phyloP scores from a whole-genome alignment of 2,329 filamentous ascomycete species.

The Byssoonygena ceratinophila region DNA sequence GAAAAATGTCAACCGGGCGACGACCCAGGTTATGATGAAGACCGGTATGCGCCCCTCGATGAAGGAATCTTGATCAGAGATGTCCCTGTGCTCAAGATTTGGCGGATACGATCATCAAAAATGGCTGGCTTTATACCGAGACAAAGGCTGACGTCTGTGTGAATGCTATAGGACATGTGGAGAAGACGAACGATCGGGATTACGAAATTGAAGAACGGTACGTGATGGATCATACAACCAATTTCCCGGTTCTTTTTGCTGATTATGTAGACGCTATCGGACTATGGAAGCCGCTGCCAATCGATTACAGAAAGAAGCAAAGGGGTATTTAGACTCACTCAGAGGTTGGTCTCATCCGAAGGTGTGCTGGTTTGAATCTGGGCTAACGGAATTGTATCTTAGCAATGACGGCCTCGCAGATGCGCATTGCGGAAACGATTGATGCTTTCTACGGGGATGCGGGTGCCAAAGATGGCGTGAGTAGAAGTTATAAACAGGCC shows the following conservation, averaged over 20 bases:
- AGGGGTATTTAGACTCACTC: slow-evolving; percentile 92
- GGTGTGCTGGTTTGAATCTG: no score
- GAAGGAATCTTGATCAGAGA: neutral
- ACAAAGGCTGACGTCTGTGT: neutral
- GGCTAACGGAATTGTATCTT: slow-evolving; percentile 7
- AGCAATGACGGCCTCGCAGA: slow-evolving; percentile 99
- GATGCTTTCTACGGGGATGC: slow-evolving; percentile 98
- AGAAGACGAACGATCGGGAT: slow-evolving; percentile 96
- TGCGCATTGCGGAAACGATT: slow-evolving; percentile 98
- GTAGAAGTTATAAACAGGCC: slow-evolving; percentile 93
- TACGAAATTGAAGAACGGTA: slow-evolving; percentile 95
- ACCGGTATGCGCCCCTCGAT: slow-evolving; percentile 49
- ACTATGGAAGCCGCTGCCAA: slow-evolving; percentile 94
- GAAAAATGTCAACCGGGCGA: slow-evolving; percentile 96
- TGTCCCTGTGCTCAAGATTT: neutral
- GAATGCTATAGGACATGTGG: slow-evolving; percentile 63
- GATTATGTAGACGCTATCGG: slow-evolving; percentile 63
- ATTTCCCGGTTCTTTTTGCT: slow-evolving; percentile 13
- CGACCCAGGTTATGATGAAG: slow-evolving; percentile 99
- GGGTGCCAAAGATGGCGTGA: slow-evolving; percentile 88
- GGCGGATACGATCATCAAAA: neutral
- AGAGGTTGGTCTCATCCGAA: slow-evolving; percentile 51
- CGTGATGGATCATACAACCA: slow-evolving; percentile 4
- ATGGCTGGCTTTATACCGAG: neutral
- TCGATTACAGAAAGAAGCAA: slow-evolving; percentile 91